Evolutionary conservation across 495 filamentous ascomycete genomes (phyloP), one percentile per base, ranked within the genome.

Genomic region (Aspergillus kassunensis): DNA sequence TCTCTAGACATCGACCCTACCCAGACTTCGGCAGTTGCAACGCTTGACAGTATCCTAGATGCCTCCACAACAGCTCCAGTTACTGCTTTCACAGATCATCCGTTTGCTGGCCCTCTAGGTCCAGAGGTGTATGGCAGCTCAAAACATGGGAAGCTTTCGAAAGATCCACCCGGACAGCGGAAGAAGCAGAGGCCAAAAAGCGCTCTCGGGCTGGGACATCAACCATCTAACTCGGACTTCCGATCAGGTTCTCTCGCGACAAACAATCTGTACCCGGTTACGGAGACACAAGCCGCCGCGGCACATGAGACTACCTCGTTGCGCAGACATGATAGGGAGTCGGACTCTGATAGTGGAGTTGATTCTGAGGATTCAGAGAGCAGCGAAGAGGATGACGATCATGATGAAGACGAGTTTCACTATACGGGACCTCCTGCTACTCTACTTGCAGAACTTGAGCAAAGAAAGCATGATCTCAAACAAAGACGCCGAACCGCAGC

Each of bases 51-150:
- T 60, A 93, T 98, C 37, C 77, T 98, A 9, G 89, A 97, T 67
- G 93, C 93, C n/a, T 96, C 93, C 4, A 88, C 90, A 3, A 79
- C 78, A 52, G 93, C 95, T 2, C 93, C 93, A n/a, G 89, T 96
- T 36, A 89, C 78, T 36, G 93, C 93, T 43, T 97, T 97, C 60
- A 96, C 90, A 0, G 91, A 97, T 62, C 93, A 98, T 66, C 86
- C 87, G 9, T 88, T 88, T 53, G 87, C 85, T 24, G 92, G 91
- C 12, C 80, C 82, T 29, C 62, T 86, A 13, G 86, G 86, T 42
- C 62, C 77, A 1, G 80, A 88, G 57, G 79, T 89, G 0, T 88
- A 89, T 57, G 79, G 79, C 1, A 62, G 66, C 42, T 57, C 68
- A 4, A 68, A 70, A 23, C 59, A 55, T 46, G 71, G 63, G 44